Evolutionary conservation across 306 rosid species (phyloP).

Genomic region (Senna siamea): DNA sequence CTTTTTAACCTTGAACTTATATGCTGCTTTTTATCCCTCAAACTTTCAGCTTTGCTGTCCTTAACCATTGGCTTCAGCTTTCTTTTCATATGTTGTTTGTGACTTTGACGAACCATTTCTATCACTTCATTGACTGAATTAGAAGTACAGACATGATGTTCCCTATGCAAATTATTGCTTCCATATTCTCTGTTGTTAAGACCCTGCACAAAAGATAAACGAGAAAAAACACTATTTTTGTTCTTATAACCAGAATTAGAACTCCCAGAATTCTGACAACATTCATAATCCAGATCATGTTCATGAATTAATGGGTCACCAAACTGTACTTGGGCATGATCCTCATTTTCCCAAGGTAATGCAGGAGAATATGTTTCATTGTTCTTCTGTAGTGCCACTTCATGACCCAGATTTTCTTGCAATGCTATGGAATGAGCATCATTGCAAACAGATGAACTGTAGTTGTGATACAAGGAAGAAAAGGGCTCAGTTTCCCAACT

Average conservation of each 20-base stretch:
- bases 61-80: constrained; percentile 37
- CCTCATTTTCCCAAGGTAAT: constrained; percentile 33
- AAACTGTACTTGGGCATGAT: constrained; percentile 24
- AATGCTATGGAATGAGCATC: constrained; percentile 30
- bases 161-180: constrained; percentile 14
- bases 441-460: constrained; percentile 38
- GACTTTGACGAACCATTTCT: constrained; percentile 47
- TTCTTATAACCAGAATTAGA: constrained; percentile 32
- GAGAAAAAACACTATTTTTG: constrained; percentile 55
- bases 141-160: constrained; percentile 23
- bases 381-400: constrained; percentile 38
- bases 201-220: constrained; percentile 45
- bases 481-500: constrained; percentile 35
- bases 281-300: constrained; percentile 43
- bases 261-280: constrained; percentile 33
- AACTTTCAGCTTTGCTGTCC: constrained; percentile 34
- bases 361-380: constrained; percentile 21
- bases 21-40: constrained; percentile 35
- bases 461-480: constrained; percentile 28
- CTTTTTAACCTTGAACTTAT: constrained; percentile 23
- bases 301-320: constrained; percentile 30
- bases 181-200: constrained; percentile 23
- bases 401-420: constrained; percentile 40
- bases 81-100: constrained; percentile 33
- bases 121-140: constrained; percentile 57